phyloP scores from a whole-genome alignment of 2,329 filamentous ascomycete genomes.

The Colletotrichum noveboracense region DNA sequence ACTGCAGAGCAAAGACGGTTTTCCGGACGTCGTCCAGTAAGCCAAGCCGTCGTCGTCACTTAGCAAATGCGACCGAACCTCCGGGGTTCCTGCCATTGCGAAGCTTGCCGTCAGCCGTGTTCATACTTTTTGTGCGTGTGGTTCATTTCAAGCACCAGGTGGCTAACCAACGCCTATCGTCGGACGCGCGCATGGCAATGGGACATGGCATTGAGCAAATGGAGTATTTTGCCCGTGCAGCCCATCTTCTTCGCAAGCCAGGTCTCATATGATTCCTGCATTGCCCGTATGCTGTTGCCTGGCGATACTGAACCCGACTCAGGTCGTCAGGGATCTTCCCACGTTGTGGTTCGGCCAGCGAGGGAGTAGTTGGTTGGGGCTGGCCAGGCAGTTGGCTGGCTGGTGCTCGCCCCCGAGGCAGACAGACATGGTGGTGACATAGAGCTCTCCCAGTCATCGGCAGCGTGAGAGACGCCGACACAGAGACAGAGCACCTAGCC shows the following conservation, averaged over 20 bases:
- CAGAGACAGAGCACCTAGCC: not conserved
- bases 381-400: not conserved
- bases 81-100: not conserved
- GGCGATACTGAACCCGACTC: not conserved
- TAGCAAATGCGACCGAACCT: not conserved
- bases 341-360: not conserved
- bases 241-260: not conserved
- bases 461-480: not conserved
- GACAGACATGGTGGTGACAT: not conserved
- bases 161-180: not conserved
- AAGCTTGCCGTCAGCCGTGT: not conserved
- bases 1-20: not conserved
- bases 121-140: not conserved
- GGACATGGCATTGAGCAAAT: not conserved
- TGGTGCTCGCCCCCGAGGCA: not conserved
- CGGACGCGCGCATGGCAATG: not conserved
- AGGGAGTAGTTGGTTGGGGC: not conserved
- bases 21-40: not conserved
- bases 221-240: not conserved
- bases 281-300: constrained; percentile 5
- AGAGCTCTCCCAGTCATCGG: not conserved
- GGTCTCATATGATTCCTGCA: constrained; percentile 17
- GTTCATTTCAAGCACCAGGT: not conserved
- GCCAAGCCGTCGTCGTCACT: not conserved
- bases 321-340: constrained; percentile 5